These are phyloP conservation scores for Sphaerosporella brunnea DNA, from an alignment of 495 filamentous ascomycete species.

Conservation along the genomic window DNA sequence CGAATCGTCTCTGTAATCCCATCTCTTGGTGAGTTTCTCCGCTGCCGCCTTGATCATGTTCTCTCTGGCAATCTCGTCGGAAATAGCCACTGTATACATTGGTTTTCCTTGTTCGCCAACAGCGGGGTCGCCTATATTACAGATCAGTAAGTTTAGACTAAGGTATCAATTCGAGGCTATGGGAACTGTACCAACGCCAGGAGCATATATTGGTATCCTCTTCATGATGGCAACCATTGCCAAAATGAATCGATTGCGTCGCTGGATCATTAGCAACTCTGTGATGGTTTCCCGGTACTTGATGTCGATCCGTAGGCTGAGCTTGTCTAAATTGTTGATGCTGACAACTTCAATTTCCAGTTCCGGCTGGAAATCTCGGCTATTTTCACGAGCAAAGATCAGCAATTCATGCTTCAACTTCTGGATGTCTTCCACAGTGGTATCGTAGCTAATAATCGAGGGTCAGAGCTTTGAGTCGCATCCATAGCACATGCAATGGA, in stretches of 20 bases:
- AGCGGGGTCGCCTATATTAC: slow-evolving; percentile 35
- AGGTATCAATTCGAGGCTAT: too few relatives aligned
- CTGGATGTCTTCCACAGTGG: slow-evolving; percentile 72
- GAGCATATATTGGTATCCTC: slow-evolving; percentile 68
- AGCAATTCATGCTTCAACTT: slow-evolving; percentile 63
- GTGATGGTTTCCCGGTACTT: slow-evolving; percentile 89
- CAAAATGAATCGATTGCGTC: slow-evolving; percentile 92
- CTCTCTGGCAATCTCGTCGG: slow-evolving; percentile 42
- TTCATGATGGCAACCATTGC: slow-evolving; percentile 73
- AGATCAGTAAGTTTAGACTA: too few relatives aligned
- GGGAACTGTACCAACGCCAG: slow-evolving; percentile 38
- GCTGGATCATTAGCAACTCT: slow-evolving; percentile 59
- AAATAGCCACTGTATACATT: slow-evolving; percentile 52
- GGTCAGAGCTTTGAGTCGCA: too few relatives aligned
- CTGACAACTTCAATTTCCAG: slow-evolving; percentile 59
- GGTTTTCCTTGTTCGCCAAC: slow-evolving; percentile 55
- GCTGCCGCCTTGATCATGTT: slow-evolving; percentile 42
- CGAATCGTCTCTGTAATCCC: slow-evolving; percentile 25
- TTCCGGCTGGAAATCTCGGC: slow-evolving; percentile 76
- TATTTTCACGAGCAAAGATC: slow-evolving; percentile 72
- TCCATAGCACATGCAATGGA: too few relatives aligned
- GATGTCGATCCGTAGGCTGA: slow-evolving; percentile 66
- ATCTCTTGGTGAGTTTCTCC: slow-evolving; percentile 43
- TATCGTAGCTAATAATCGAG: slow-evolving; percentile 71
- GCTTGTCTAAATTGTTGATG: slow-evolving; percentile 72